Percentiles rank a stretch among this genome's conserved stretches.
Conservation (phyloP, 176 grass and related monocot genomes). For the Rhynchospora breviuscula region DNA sequence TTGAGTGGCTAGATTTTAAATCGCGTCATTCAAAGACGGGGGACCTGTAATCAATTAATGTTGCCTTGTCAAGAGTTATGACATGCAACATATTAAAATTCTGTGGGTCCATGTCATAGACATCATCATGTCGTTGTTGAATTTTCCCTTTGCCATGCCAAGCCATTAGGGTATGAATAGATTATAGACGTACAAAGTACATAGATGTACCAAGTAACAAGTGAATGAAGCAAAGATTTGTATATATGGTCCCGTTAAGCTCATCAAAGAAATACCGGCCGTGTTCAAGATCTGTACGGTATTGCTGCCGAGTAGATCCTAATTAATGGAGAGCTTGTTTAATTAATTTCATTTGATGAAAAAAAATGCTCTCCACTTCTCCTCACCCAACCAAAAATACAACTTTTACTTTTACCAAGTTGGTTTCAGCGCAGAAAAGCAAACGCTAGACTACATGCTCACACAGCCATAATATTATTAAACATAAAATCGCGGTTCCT, state of each 20-base stretch:
- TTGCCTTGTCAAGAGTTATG: conserved; percentile 14
- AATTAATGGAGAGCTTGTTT: not conserved
- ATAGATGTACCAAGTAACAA: not conserved
- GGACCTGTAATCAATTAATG: not conserved
- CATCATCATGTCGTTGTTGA: not conserved
- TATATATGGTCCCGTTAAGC: not conserved
- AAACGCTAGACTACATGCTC: too few species aligned
- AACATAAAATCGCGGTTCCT: too few species aligned
- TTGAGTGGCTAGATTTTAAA: not conserved
- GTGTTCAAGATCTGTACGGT: not conserved
- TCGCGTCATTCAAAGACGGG: not conserved
- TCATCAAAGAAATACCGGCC: not conserved
- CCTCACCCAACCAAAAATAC: not conserved
- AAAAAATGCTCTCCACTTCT: not conserved
- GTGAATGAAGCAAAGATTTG: not conserved
- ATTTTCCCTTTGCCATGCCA: not conserved
- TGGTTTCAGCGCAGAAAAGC: too few species aligned
- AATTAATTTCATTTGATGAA: not conserved
- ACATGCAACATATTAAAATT: not conserved
- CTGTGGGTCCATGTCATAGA: not conserved
- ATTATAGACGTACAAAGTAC: not conserved
- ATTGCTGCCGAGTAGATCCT: not conserved
- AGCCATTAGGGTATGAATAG: not conserved
- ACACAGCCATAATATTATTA: too few species aligned
- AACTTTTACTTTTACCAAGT: too few species aligned